Evolutionary conservation across 2,329 filamentous ascomycete genomes (phyloP), one percentile per base, ranked within the genome.

Genomic region (Aureobasidium sp.): DNA sequence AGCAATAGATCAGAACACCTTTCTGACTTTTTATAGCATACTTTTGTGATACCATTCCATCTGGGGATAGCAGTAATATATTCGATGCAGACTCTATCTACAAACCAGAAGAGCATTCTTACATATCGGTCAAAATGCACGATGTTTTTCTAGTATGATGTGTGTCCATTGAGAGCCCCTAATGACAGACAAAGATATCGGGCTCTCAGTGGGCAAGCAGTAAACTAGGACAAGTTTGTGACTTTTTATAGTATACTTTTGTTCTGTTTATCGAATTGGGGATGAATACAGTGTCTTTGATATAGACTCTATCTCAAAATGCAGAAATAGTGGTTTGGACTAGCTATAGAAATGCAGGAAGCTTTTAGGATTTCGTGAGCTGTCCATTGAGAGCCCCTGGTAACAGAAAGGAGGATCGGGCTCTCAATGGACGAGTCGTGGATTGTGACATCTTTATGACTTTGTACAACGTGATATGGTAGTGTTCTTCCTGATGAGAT

Each of bases 171-270:
- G 39, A 20, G 39, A 42, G 39, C 39, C 39, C 39, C 3, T 4
- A 1, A n/a, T 20, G 2, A n/a, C 6, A 9, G 1, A 0, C 39
- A n/a, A 8, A 20, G 20, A 2, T 3, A 8, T n/a, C 1, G 39
- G 39, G 17, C 17, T 42, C 39, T 42, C 17, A 42, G 8, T 20
- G 39, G 39, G 20, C 2, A 20, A 7, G 6, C 6, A n/a, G 2
- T 9, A 20, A 2, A n/a, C 9, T 5, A 1, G 39, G n/a, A 42
- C 5, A 8, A 3, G 5, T 5, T 9, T 8, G 3, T 42, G 39
- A 42, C 39, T 42, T 42, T 20, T 20, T 42, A 42, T 42, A 42
- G n/a, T 9, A n/a, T 42, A 3, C 1, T 20, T 42, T n/a, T 5
- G 29, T 20, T 2, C 8, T 20, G 3, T 20, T 5, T 2, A 3